These are phyloP conservation scores for Albatrellus sp. DNA, from an alignment of 1,284 basidiomycete genomes.

Conservation along the genomic window DNA sequence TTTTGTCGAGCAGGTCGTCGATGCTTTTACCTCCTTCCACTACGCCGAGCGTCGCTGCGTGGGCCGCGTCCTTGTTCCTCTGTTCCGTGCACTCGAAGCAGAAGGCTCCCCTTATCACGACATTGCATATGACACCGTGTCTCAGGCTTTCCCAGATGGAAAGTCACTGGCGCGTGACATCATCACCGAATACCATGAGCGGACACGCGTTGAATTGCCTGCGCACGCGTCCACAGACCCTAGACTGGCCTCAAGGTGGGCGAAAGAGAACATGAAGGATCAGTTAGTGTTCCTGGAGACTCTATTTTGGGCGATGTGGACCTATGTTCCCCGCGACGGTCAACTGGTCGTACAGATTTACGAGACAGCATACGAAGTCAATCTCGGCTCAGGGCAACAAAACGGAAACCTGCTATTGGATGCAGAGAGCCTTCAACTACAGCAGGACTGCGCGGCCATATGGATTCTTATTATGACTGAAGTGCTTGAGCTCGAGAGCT, in stretches of 20 bases:
- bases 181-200: constrained; percentile 44
- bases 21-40: constrained; percentile 70
- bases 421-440: constrained; percentile 53
- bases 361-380: constrained; percentile 50
- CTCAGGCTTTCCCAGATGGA: constrained; percentile 49
- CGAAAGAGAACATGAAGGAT: constrained; percentile 69
- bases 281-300: constrained; percentile 75
- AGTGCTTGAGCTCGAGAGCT: constrained; percentile 68
- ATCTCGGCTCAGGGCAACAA: constrained; percentile 56
- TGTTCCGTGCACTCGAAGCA: constrained; percentile 51
- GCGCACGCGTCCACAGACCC: constrained; percentile 39
- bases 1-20: constrained; percentile 48
- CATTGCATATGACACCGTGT: constrained; percentile 42
- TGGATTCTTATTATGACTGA: constrained; percentile 75
- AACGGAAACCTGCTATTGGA: constrained; percentile 62
- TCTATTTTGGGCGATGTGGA: constrained; percentile 79
- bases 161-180: constrained; percentile 43
- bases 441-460: constrained; percentile 56
- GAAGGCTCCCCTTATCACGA: constrained; percentile 38
- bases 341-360: constrained; percentile 50
- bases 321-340: constrained; percentile 55
- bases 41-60: constrained; percentile 64
- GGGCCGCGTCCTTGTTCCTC: constrained; percentile 50
- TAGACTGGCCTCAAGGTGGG: constrained; percentile 55
- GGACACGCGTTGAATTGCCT: constrained; percentile 42